These are phyloP conservation scores for Tylopilus rubrobrunneus DNA, from an alignment of 768 basidiomycete genomes.

Conservation along the genomic window DNA sequence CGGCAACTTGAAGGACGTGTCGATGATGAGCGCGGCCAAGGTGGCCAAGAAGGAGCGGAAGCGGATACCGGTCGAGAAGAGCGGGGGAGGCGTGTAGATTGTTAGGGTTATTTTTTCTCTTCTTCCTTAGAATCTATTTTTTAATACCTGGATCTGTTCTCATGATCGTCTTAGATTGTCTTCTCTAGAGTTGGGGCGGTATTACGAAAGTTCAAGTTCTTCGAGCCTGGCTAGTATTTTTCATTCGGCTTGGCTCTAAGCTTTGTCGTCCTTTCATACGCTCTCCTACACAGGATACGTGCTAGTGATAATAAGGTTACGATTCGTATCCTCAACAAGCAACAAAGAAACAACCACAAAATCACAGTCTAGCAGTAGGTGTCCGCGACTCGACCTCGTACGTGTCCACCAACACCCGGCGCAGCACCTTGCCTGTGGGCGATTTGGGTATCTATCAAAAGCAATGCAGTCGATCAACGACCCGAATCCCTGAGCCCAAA, in stretches of 20 bases:
- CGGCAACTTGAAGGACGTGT: conserved; percentile 65
- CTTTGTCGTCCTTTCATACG: too few relatives aligned
- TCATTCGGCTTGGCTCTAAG: neutral
- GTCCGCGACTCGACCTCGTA: conserved; percentile 38
- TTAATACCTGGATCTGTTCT: neutral
- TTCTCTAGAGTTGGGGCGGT: neutral
- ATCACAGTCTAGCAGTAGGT: conserved; percentile 24
- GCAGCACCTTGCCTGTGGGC: conserved; percentile 68
- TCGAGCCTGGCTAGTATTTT: neutral
- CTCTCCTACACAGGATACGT: neutral
- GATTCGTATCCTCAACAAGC: neutral
- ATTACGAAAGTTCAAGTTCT: neutral
- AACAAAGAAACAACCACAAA: neutral
- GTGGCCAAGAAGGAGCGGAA: conserved; percentile 35
- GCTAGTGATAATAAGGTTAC: neutral
- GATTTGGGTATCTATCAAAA: conserved; percentile 59
- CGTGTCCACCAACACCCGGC: conserved; percentile 56
- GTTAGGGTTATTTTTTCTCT: neutral
- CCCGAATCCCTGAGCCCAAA: neutral
- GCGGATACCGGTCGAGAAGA: conserved; percentile 45
- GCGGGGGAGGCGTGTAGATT: conserved; percentile 28
- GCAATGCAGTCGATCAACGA: neutral
- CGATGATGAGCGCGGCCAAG: conserved; percentile 40
- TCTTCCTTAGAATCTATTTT: neutral
- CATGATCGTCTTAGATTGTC: neutral